Percentiles rank a stretch among this genome's conserved stretches.
phyloP scores from a whole-genome alignment of 495 filamentous ascomycete species.

The Penicillium taxi region DNA sequence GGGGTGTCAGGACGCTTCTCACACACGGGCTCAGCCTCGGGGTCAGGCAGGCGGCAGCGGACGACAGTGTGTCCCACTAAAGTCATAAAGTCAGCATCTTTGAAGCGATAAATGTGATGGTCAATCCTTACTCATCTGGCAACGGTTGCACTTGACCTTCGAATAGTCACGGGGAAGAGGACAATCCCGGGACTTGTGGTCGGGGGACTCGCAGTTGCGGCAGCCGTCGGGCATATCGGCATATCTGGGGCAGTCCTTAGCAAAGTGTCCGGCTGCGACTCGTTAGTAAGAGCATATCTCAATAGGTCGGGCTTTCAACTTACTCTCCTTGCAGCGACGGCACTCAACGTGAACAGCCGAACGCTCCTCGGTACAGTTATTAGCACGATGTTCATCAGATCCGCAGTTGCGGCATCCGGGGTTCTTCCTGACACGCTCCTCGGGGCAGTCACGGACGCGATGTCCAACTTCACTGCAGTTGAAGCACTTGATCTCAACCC shows the following conservation, averaged over 20 bases:
- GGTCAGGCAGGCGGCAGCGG: conserved; percentile 46
- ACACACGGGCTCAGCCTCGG: too few species aligned
- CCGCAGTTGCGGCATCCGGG: conserved; percentile 85
- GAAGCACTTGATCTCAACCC: conserved; percentile 54
- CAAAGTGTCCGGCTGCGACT: conserved; percentile 67
- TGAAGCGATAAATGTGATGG: not conserved
- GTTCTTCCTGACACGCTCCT: conserved; percentile 48
- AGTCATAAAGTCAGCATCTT: conserved; percentile 9
- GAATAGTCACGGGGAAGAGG: conserved; percentile 67
- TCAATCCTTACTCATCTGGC: conserved; percentile 55
- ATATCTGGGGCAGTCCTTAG: conserved; percentile 66
- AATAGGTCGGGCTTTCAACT: conserved; percentile 1
- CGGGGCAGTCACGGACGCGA: conserved; percentile 57
- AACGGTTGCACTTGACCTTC: conserved; percentile 68
- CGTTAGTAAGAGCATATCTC: conserved; percentile 1
- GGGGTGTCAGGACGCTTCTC: not conserved
- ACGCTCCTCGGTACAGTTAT: conserved; percentile 63
- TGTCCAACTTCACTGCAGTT: conserved; percentile 75
- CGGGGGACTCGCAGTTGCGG: conserved; percentile 58
- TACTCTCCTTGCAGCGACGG: conserved; percentile 65
- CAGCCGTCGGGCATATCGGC: conserved; percentile 34
- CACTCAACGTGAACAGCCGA: conserved; percentile 71
- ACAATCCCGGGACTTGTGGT: conserved; percentile 68
- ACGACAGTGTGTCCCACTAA: conserved; percentile 62
- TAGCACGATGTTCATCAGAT: conserved; percentile 49